Evolutionary conservation across 1,139 yeast genomes (phyloP).

Genomic region (Yamadazyma epiphylla): DNA sequence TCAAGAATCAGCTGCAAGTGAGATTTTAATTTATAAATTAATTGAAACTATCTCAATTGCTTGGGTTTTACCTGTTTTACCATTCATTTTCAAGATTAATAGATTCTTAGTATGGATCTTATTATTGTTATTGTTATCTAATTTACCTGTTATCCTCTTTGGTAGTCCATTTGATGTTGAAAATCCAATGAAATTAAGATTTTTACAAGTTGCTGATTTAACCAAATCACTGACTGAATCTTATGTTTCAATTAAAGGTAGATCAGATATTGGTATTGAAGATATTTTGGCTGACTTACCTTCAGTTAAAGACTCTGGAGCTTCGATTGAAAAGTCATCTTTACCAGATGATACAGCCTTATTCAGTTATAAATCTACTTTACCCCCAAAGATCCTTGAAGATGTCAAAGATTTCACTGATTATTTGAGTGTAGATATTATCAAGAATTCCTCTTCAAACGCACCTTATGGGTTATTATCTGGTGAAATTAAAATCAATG

Average conservation of each 20-base stretch:
- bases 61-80: conserved; percentile 57
- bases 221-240: conserved; percentile 23
- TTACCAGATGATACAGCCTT: conserved; percentile 44
- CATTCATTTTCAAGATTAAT: conserved; percentile 70
- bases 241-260: conserved; percentile 47
- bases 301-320: conserved; percentile 42
- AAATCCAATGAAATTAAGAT: conserved; percentile 68
- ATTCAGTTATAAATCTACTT: conserved; percentile 49
- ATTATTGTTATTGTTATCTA: conserved; percentile 27
- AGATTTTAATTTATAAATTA: conserved; percentile 43
- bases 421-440: conserved; percentile 46
- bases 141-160: conserved; percentile 33
- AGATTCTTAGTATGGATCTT: conserved; percentile 42
- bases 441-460: conserved; percentile 43
- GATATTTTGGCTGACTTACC: conserved; percentile 57
- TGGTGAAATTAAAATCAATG: conserved; percentile 58
- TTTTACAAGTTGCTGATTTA: conserved; percentile 55
- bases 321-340: conserved; percentile 29
- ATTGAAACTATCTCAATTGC: conserved; percentile 31
- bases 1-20: conserved; percentile 56
- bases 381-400: conserved; percentile 50
- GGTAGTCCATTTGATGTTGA: conserved; percentile 52
- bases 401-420: conserved; percentile 33
- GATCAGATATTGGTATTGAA: conserved; percentile 39
- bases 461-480: conserved; percentile 65